Conservation (phyloP, 1,284 basidiomycete genomes). For the Fomitopsis schrenkii region DNA sequence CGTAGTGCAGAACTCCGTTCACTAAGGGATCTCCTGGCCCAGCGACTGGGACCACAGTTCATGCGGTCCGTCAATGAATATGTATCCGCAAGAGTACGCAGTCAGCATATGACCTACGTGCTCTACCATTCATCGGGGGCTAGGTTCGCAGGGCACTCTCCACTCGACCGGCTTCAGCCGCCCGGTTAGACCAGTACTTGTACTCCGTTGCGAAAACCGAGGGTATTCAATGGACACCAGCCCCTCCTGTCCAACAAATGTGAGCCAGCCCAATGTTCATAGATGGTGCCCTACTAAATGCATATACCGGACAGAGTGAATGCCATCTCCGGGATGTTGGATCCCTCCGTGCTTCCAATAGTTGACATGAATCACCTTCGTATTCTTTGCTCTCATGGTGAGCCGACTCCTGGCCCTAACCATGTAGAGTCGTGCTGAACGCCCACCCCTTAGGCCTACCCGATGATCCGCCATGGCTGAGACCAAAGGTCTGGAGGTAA, state of each 20-base stretch:
- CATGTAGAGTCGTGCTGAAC: conserved; percentile 6
- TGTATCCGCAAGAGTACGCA: conserved; percentile 49
- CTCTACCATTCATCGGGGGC: conserved; percentile 2
- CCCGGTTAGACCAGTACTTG: conserved; percentile 53
- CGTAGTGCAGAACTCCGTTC: conserved; percentile 48
- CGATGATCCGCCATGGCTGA: conserved; percentile 65
- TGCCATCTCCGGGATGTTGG: conserved; percentile 55
- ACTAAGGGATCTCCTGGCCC: conserved; percentile 50
- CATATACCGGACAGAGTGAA: conserved; percentile 36
- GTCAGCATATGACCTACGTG: not conserved
- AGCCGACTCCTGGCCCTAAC: conserved; percentile 5
- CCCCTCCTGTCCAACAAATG: conserved; percentile 58
- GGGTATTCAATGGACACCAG: conserved; percentile 59
- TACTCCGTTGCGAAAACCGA: conserved; percentile 47
- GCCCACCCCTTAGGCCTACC: conserved; percentile 52
- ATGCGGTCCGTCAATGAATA: conserved; percentile 49
- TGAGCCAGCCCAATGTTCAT: conserved; percentile 28
- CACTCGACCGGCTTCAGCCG: conserved; percentile 49
- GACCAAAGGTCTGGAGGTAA: conserved; percentile 72
- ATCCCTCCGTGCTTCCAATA: conserved; percentile 41
- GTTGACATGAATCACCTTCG: conserved; percentile 57
- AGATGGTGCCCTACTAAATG: not conserved
- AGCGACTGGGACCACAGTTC: conserved; percentile 56
- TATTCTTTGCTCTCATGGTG: conserved; percentile 55
- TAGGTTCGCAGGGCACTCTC: conserved; percentile 50